phyloP scores from a whole-genome alignment of 2,329 filamentous ascomycete species.

The Lasiodiplodia sp. region DNA sequence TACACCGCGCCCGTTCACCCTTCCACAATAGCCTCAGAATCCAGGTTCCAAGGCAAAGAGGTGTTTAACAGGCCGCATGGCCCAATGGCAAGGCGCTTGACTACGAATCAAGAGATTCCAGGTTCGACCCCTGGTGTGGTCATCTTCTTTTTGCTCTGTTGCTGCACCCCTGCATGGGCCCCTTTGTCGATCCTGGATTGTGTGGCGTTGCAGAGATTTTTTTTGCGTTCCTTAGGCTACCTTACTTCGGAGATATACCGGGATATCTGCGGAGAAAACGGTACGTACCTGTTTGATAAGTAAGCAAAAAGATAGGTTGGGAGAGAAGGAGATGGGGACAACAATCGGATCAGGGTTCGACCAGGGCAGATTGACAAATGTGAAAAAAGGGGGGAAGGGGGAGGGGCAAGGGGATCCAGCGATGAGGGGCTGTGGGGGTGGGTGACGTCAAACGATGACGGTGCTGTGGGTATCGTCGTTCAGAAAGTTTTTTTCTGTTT shows the following conservation, averaged over 20 bases:
- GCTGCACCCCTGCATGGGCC: no score
- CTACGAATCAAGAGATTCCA: constrained; percentile 58
- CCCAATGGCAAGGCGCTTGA: constrained; percentile 67
- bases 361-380: background rate
- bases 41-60: background rate
- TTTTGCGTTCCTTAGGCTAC: background rate
- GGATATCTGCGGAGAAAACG: no score
- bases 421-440: background rate
- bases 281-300: no score
- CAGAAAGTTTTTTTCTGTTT: constrained; percentile 1
- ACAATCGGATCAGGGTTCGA: no score
- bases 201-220: background rate
- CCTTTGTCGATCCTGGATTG: no score
- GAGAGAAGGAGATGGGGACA: background rate
- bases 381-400: background rate
- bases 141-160: constrained; percentile 1
- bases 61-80: constrained; percentile 41
- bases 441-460: constrained; percentile 10
- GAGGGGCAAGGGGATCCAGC: background rate
- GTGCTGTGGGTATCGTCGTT: constrained; percentile 4
- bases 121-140: constrained; percentile 35
- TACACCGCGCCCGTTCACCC: no score
- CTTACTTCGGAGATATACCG: no score
- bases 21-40: background rate
- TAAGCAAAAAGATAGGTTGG: no score